phyloP scores from a whole-genome alignment of 2,329 filamentous ascomycete genomes.

The Colletotrichum sp. region DNA sequence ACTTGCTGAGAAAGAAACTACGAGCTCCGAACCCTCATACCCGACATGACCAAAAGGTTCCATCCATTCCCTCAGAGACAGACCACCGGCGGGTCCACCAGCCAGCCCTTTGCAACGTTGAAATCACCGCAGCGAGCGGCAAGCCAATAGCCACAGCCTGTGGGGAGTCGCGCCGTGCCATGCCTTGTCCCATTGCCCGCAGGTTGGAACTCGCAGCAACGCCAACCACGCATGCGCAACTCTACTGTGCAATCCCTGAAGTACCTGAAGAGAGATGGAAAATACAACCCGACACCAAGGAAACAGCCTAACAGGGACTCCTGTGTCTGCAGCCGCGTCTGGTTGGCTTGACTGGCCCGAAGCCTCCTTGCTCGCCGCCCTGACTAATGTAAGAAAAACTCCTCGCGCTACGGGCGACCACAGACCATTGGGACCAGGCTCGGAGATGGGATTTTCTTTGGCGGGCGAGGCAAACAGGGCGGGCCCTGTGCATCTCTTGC shows the following conservation, averaged over 20 bases:
- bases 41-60: not conserved
- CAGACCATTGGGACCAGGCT: not conserved
- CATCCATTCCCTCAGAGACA: not conserved
- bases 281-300: not conserved
- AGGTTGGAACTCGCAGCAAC: not conserved
- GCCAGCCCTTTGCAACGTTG: constrained; percentile 8
- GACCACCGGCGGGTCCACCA: constrained; percentile 4
- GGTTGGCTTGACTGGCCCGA: not conserved
- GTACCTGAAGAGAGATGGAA: not conserved
- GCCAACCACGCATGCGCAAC: not conserved
- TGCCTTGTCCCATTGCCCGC: not conserved
- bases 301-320: not conserved
- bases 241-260: not conserved
- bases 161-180: not conserved
- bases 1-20: not conserved
- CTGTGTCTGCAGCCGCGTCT: not conserved
- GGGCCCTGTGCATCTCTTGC: not conserved
- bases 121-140: constrained; percentile 13
- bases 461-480: not conserved
- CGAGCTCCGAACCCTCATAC: not conserved
- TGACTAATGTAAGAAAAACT: constrained; percentile 19
- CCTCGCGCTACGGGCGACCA: constrained; percentile 7
- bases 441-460: constrained; percentile 3
- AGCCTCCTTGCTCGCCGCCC: constrained; percentile 14
- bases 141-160: not conserved